Evolutionary conservation across 495 filamentous ascomycete genomes (phyloP), one percentile per base, ranked within the genome.

Genomic region (Xylaria grammica): DNA sequence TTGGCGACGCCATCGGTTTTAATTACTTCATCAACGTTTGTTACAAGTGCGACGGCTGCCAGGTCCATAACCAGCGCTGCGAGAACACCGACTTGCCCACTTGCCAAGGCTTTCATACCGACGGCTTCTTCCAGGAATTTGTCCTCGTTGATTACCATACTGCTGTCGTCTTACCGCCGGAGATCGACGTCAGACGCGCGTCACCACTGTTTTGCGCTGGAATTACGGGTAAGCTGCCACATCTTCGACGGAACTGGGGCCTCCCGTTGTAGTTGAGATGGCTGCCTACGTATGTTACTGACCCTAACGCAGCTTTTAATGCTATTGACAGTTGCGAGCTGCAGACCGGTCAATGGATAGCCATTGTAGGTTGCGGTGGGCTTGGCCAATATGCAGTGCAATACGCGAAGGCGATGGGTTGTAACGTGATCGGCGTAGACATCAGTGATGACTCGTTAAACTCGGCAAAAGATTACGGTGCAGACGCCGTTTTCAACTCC

Each of bases 321-420:
- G 64, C 74, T 1, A 73, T 79, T 34, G 74, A 79, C 53, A 74
- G 68, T 34, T 77, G 73, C 44, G 75, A 78, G 58, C 61, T 79
- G 36, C 29, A 49, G 40, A 38, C 67, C 9, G 74, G 74, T n/a
- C 50, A 76, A 46, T 78, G 76, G 76, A 53, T 90, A 10, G 86
- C 85, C 57, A 83, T 89, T 62, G 85, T 89, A 34, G 87, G 87
- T 52, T 87, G 86, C 26, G 87, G 87, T 65, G 87, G 87, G 24
- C 75, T 90, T 29, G 87, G 87, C 6, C 80, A 80, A 44, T 69
- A 87, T 32, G 87, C 87, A 10, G 78, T 81, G 67, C 85, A 88
- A 68, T 90, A 88, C 69, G 86, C 86, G 3, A 86, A 85, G 70
- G 87, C 85, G 19, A 89, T 89, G 87, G 86, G 86, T 11, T 74